Percentiles rank a stretch among this genome's conserved stretches.
Evolutionary conservation across 2,329 filamentous ascomycete species (phyloP).

Genomic region (Fusarium heterosporum): DNA sequence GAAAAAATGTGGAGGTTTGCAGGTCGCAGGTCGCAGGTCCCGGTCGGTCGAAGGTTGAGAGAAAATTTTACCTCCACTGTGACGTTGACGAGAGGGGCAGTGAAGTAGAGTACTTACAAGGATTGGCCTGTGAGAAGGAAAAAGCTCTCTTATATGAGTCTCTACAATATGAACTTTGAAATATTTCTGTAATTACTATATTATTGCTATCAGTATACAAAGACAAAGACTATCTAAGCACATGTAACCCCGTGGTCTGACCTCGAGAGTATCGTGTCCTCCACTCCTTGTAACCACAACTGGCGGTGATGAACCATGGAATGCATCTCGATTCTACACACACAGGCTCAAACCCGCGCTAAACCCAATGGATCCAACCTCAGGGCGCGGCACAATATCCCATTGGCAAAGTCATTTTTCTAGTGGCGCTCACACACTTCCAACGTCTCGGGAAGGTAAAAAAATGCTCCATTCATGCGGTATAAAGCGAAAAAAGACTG

Average conservation of each 20-base stretch:
- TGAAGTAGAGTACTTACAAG: slow-evolving; percentile 5
- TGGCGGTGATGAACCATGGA: slow-evolving; percentile 30
- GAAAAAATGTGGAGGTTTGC: slow-evolving; percentile 25
- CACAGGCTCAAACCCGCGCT: slow-evolving; percentile 25
- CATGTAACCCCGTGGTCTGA: slow-evolving; percentile 11
- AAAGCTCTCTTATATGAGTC: too few species aligned
- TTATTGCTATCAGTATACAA: neutral
- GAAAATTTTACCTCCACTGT: slow-evolving; percentile 44
- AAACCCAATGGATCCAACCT: slow-evolving; percentile 17
- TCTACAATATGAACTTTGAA: neutral
- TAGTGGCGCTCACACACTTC: slow-evolving; percentile 19
- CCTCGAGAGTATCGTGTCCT: slow-evolving; percentile 2
- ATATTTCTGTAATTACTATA: neutral
- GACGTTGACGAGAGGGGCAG: slow-evolving; percentile 45
- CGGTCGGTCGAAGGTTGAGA: slow-evolving; percentile 14
- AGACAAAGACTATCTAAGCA: neutral
- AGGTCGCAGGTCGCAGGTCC: slow-evolving; percentile 1
- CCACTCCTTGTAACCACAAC: slow-evolving; percentile 6
- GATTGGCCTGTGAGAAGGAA: neutral
- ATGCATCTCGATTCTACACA: slow-evolving; percentile 11
- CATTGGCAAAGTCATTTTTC: slow-evolving; percentile 4
- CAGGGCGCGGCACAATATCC: slow-evolving; percentile 15
- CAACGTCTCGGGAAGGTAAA: slow-evolving; percentile 15
- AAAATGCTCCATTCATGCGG: slow-evolving; percentile 6
- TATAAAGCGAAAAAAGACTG: neutral